Conservation (phyloP, 257 asterid genomes). For the Parsonsia alboflavescens region DNA sequence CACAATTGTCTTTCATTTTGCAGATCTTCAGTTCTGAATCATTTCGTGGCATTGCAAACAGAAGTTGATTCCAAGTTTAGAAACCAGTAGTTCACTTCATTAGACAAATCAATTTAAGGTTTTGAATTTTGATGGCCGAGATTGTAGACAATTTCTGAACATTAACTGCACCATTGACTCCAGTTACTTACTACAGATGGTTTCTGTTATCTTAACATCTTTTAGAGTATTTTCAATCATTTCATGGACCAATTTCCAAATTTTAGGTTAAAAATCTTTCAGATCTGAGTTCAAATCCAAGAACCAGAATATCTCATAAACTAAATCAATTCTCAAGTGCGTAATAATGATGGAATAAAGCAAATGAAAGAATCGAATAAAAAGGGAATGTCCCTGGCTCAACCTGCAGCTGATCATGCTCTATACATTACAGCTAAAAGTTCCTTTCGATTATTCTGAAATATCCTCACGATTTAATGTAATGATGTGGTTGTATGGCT, state of each 20-base stretch:
- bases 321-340: background rate
- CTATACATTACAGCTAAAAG: constrained; percentile 16
- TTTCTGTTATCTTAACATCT: no score
- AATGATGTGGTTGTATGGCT: constrained; percentile 29
- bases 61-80: no score
- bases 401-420: constrained; percentile 6
- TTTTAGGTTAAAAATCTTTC: background rate
- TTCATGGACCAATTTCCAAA: background rate
- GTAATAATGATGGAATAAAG: background rate
- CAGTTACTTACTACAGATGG: no score
- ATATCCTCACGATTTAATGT: constrained; percentile 33
- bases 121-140: no score
- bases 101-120: background rate
- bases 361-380: constrained; percentile 11
- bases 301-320: background rate
- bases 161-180: background rate
- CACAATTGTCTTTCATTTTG: background rate
- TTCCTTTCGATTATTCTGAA: constrained; percentile 28
- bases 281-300: background rate
- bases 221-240: background rate
- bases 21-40: background rate
- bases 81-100: no score
- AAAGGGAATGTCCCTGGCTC: background rate
- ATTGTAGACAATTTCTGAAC: background rate
- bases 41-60: no score